A percentile compares a stretch with the other conserved stretches of the same genome.
Conservation (phyloP, 306 rosid genomes). For the Dicorynia guianensis region DNA sequence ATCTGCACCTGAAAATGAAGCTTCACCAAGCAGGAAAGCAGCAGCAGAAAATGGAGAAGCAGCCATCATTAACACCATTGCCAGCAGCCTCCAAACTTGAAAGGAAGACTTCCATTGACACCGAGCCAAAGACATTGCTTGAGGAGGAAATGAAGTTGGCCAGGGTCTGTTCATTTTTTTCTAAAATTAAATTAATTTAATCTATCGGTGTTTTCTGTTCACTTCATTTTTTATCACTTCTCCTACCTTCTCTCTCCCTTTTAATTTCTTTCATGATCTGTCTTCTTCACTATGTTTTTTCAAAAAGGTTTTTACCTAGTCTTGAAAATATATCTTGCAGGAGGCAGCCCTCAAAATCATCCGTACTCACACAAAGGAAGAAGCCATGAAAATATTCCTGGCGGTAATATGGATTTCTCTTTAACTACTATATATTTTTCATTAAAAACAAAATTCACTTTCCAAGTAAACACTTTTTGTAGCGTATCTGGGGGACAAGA, state of each 20-base stretch:
- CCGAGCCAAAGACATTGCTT: conserved; percentile 56
- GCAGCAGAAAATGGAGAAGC: not conserved
- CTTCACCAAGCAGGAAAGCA: not conserved
- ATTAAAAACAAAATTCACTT: not conserved
- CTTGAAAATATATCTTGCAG: conserved; percentile 15
- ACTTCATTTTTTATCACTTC: not conserved
- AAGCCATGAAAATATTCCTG: conserved; percentile 52
- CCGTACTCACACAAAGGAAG: conserved; percentile 42
- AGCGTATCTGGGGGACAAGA: not conserved
- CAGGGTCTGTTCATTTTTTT: conserved; percentile 38
- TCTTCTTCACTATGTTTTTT: not conserved
- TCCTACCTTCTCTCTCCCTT: not conserved
- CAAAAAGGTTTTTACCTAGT: not conserved
- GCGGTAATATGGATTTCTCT: conserved; percentile 25
- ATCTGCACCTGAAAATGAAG: not conserved
- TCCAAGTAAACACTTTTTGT: not conserved
- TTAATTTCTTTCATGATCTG: not conserved
- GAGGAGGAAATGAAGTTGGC: conserved; percentile 44
- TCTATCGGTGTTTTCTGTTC: not conserved
- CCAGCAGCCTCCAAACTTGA: conserved; percentile 36
- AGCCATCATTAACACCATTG: not conserved
- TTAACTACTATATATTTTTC: not conserved
- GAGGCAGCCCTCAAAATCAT: conserved; percentile 46
- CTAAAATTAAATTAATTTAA: not conserved
- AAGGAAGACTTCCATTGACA: conserved; percentile 46